phyloP scores from a whole-genome alignment of 495 filamentous ascomycete species.

The Xylaria bambusicola region DNA sequence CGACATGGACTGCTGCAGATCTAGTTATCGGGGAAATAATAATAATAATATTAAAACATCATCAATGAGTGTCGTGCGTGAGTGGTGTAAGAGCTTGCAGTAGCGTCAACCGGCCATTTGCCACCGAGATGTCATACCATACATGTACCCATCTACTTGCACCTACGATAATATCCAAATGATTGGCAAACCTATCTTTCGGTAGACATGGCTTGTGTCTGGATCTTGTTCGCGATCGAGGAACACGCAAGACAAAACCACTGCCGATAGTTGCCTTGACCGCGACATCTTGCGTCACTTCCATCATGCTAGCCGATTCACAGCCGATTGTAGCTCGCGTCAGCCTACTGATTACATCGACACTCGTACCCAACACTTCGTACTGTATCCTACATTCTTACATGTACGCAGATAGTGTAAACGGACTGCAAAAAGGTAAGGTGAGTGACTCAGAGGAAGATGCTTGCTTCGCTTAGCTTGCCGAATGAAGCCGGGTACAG shows the following conservation, averaged over 20 bases:
- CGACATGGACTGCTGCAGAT: not conserved
- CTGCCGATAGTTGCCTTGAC: conserved; percentile 8
- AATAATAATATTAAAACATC: not conserved
- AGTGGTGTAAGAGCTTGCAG: conserved; percentile 18
- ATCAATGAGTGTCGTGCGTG: conserved; percentile 1
- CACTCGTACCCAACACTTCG: too few species aligned
- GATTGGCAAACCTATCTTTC: too few species aligned
- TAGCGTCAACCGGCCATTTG: not conserved
- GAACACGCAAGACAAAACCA: not conserved
- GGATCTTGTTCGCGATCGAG: too few species aligned
- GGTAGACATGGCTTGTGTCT: too few species aligned
- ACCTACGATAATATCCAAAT: too few species aligned
- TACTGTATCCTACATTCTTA: too few species aligned
- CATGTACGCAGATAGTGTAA: too few species aligned
- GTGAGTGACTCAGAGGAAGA: conserved; percentile 7
- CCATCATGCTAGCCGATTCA: not conserved
- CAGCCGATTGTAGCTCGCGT: too few species aligned
- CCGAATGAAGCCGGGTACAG: conserved; percentile 4
- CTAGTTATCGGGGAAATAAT: not conserved
- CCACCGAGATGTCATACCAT: not conserved
- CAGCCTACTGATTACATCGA: not conserved
- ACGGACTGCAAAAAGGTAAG: too few species aligned
- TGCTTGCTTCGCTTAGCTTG: conserved; percentile 10
- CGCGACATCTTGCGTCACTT: conserved; percentile 3
- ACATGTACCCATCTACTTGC: not conserved